Conservation (phyloP, 2,329 filamentous ascomycete species). For the Paramyrothecium roridum region DNA sequence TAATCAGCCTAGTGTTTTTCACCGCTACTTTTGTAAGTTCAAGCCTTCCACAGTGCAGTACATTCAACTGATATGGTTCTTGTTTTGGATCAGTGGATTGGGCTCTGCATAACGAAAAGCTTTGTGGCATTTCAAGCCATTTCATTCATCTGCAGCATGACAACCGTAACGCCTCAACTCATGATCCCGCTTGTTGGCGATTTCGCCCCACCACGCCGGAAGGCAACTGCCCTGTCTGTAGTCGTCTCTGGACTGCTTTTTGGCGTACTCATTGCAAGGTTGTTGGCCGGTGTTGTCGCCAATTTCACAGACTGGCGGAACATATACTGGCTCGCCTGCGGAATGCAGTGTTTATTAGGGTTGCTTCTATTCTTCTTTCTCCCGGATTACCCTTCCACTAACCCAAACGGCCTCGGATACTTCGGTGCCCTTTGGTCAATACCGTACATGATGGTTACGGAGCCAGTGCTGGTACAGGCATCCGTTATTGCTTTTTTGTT, state of each 20-base stretch:
- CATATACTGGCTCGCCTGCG: constrained; percentile 76
- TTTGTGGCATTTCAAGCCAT: constrained; percentile 65
- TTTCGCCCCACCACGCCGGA: constrained; percentile 65
- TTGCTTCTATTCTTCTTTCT: constrained; percentile 66
- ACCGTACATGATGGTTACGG: constrained; percentile 55
- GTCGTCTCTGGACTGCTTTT: constrained; percentile 73
- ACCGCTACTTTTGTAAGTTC: constrained; percentile 63
- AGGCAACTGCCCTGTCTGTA: constrained; percentile 68
- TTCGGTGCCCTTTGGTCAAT: constrained; percentile 64
- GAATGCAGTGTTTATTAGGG: constrained; percentile 66
- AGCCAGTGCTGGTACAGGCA: constrained; percentile 68
- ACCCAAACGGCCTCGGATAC: constrained; percentile 63
- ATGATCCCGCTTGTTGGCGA: constrained; percentile 82
- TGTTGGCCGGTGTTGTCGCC: constrained; percentile 72
- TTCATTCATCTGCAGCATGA: constrained; percentile 71
- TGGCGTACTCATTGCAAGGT: constrained; percentile 71
- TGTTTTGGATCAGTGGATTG: constrained; percentile 52
- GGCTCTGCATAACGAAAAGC: constrained; percentile 64
- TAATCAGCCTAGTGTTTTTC: constrained; percentile 62
- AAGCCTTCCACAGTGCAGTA: neutral
- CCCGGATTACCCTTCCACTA: constrained; percentile 78
- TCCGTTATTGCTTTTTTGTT: constrained; percentile 64
- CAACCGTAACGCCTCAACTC: constrained; percentile 74
- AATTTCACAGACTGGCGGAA: constrained; percentile 72
- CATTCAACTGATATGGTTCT: neutral